These are phyloP conservation scores for Amaranthus tricolor DNA, from an alignment of 179 eudicot genomes.

Conservation along the genomic window DNA sequence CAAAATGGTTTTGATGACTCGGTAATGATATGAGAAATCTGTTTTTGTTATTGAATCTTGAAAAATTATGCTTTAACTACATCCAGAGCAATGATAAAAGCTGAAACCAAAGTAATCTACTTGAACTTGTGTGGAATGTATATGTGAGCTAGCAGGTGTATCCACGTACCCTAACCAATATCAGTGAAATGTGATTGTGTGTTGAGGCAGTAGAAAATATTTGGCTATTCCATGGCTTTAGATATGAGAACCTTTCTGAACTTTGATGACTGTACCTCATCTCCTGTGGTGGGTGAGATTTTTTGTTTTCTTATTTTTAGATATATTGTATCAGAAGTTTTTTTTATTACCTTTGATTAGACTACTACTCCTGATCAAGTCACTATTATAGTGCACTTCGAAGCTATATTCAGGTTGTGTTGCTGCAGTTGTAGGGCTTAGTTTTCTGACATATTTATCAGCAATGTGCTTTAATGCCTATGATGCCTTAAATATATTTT, in stretches of 20 bases:
- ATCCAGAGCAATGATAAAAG: background rate
- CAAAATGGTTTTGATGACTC: slow-evolving; percentile 95
- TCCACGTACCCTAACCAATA: background rate
- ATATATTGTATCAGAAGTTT: background rate
- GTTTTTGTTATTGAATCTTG: background rate
- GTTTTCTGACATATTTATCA: background rate
- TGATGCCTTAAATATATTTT: background rate
- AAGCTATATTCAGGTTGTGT: background rate
- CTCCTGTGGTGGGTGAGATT: background rate
- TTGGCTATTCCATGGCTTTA: background rate
- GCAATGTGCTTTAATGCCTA: background rate
- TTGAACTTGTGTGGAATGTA: background rate
- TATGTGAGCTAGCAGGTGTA: background rate
- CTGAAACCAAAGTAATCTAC: background rate
- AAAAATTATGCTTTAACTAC: background rate
- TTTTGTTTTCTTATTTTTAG: background rate
- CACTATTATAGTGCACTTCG: slow-evolving; percentile 1
- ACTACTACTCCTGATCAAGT: background rate
- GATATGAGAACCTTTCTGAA: background rate
- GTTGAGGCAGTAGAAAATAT: background rate
- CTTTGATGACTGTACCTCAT: background rate
- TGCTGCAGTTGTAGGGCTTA: background rate
- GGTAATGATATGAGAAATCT: slow-evolving; percentile 37
- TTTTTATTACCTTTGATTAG: background rate
- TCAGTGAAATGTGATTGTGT: background rate